A percentile compares a stretch with the other conserved stretches of the same genome.
Conservation (phyloP, 129 eudicot genomes). For the Escallonia herrerae region DNA sequence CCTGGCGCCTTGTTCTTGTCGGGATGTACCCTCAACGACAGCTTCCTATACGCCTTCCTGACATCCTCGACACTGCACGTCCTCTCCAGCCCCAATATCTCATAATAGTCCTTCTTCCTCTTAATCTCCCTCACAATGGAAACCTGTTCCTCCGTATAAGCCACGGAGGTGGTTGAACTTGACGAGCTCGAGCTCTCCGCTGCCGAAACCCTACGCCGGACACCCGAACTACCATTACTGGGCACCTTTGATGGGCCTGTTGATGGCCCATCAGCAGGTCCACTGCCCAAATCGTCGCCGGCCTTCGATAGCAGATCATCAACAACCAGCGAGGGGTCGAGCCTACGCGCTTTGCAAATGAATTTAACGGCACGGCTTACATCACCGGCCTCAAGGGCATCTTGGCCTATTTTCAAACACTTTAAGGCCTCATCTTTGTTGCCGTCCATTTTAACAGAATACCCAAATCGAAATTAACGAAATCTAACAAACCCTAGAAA, state of each 20-base stretch:
- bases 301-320: conserved; percentile 39
- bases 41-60: conserved; percentile 80
- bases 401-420: conserved; percentile 58
- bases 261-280: conserved; percentile 8
- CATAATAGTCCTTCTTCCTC: conserved; percentile 64
- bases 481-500: neutral
- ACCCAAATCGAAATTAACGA: neutral
- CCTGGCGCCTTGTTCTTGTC: conserved; percentile 97
- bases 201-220: conserved; percentile 45
- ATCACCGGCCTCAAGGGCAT: conserved; percentile 54
- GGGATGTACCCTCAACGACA: conserved; percentile 93
- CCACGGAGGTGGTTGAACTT: conserved; percentile 10
- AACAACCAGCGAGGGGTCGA: conserved; percentile 54
- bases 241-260: conserved; percentile 15
- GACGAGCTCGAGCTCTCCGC: conserved; percentile 28
- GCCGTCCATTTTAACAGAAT: conserved; percentile 45
- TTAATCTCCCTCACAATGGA: conserved; percentile 59
- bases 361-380: conserved; percentile 54
- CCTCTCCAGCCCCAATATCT: conserved; percentile 66
- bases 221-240: conserved; percentile 16
- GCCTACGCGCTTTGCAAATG: conserved; percentile 51
- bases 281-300: conserved; percentile 8
- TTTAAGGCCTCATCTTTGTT: conserved; percentile 74
- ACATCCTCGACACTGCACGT: conserved; percentile 71
- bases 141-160: conserved; percentile 70